A percentile compares a stretch with the other conserved stretches of the same genome.
Evolutionary conservation across 208 protist genomes (phyloP).

Genomic region (Leishmania braziliensis): DNA sequence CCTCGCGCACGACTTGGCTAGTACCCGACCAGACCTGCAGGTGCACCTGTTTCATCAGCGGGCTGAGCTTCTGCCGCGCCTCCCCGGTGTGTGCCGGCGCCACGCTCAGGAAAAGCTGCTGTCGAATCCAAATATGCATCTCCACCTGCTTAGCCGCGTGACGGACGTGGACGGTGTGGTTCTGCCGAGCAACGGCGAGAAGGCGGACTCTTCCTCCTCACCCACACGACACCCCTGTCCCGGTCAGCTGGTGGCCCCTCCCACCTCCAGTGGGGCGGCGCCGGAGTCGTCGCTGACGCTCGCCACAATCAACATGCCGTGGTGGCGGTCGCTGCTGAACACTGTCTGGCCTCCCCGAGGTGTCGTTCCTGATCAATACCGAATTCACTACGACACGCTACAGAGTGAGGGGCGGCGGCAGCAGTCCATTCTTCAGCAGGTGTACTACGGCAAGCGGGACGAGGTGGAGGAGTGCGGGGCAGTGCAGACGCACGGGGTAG

Average conservation of each 20-base stretch:
- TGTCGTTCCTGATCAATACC: conserved; percentile 41
- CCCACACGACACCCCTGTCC: neutral
- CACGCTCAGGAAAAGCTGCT: conserved; percentile 65
- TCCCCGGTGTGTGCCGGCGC: conserved; percentile 61
- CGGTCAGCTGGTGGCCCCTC: conserved; percentile 9
- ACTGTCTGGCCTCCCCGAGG: conserved; percentile 9
- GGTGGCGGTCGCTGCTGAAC: conserved; percentile 28
- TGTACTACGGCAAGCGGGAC: conserved; percentile 65
- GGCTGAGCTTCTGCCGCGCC: conserved; percentile 58
- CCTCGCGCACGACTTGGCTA: conserved; percentile 70
- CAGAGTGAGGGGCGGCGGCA: conserved; percentile 39
- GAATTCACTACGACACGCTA: conserved; percentile 56
- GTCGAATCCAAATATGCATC: conserved; percentile 46
- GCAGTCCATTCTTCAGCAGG: conserved; percentile 79
- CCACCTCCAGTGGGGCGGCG: conserved; percentile 4
- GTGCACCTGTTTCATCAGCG: conserved; percentile 80
- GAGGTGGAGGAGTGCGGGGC: conserved; percentile 33
- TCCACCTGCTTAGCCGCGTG: conserved; percentile 59
- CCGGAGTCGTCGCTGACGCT: neutral
- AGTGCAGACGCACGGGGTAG: conserved; percentile 34
- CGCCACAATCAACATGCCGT: conserved; percentile 5
- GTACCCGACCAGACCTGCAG: conserved; percentile 54
- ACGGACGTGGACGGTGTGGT: conserved; percentile 44
- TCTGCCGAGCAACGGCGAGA: neutral
- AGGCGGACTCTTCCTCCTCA: neutral